phyloP scores from a whole-genome alignment of 805 yeast species.

The Cyberlindnera maclurae region DNA sequence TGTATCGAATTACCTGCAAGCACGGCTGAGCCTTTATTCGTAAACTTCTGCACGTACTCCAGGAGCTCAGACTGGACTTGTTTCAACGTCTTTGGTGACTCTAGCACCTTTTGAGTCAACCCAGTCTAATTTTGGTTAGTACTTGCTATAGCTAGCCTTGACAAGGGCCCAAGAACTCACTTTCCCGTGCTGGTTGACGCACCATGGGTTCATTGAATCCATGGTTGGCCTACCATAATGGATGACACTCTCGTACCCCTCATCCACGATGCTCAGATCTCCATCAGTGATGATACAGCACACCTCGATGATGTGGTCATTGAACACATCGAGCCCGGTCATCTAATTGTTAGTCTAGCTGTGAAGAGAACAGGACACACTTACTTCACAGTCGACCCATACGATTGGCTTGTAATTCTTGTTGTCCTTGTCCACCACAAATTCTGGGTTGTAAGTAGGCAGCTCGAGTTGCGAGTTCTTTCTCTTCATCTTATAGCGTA shows the following conservation, averaged over 20 bases:
- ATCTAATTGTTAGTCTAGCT: constrained; percentile 31
- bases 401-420: constrained; percentile 44
- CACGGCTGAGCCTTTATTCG: constrained; percentile 54
- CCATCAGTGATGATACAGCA: constrained; percentile 89
- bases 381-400: constrained; percentile 89
- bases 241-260: constrained; percentile 78
- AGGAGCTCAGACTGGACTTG: constrained; percentile 63
- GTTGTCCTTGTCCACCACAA: constrained; percentile 6
- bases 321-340: constrained; percentile 84
- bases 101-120: constrained; percentile 61
- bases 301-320: constrained; percentile 86
- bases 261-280: constrained; percentile 61
- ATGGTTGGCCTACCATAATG: constrained; percentile 56
- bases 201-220: constrained; percentile 84
- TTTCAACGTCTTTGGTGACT: constrained; percentile 42
- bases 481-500: constrained; percentile 5
- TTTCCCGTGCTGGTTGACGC: constrained; percentile 67
- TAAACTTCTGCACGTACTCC: constrained; percentile 48
- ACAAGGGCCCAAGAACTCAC: constrained; percentile 3
- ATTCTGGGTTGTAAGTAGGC: constrained; percentile 15
- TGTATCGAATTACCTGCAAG: constrained; percentile 91
- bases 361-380: not conserved
- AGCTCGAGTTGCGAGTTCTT: constrained; percentile 10
- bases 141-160: not conserved
- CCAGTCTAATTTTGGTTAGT: constrained; percentile 42